Evolutionary conservation across 1,139 yeast genomes (phyloP), one percentile per base, ranked within the genome.

Genomic region (Diutina rugosa): DNA sequence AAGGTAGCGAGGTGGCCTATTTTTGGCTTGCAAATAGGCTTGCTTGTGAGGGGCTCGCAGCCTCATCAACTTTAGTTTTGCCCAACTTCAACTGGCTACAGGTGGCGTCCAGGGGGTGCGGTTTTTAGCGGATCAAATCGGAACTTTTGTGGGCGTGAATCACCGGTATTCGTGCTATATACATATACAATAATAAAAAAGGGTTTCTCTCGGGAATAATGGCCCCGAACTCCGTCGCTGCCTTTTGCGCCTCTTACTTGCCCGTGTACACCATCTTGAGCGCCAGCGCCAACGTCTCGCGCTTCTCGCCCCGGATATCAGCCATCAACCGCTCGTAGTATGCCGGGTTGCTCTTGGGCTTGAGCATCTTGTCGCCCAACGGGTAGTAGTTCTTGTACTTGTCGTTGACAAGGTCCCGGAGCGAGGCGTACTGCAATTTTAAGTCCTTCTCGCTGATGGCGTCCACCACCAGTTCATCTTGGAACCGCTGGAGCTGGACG

Each of bases 261-360:
- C 55, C 55, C 16, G 16, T 14, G 16, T 85, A 65, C 54, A 87
- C 88, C 9, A 90, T 84, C 69, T 84, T 81, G 65, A 85, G 65
- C 46, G 91, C 91, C 55, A 80, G 71, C 59, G 80, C 69, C 56
- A 87, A 71, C 21, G 81, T 78, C 69, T 89, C 96, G 68, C 81
- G 84, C 64, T 77, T 77, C 62, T 85, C 84, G n/a, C 95, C 93
- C 58, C 78, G 76, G 55, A 90, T 77, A 67, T 89, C 96, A 55
- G 78, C 75, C 70, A 86, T 64, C 57, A 90, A 75, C 64, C 95
- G 78, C 51, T 76, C 78, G 65, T 90, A 90, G 66, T 90, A 90
- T 55, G 78, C 71, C 2, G 96, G 91, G 67, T 90, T 88, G 1
- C 97, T 96, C 65, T 85, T 84, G 38, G 97, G 97, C 62, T 71